Percentiles rank a stretch among this genome's conserved stretches.
phyloP scores from a whole-genome alignment of 371 early-diverging fungal species.

The Actinomortierella wolfii region DNA sequence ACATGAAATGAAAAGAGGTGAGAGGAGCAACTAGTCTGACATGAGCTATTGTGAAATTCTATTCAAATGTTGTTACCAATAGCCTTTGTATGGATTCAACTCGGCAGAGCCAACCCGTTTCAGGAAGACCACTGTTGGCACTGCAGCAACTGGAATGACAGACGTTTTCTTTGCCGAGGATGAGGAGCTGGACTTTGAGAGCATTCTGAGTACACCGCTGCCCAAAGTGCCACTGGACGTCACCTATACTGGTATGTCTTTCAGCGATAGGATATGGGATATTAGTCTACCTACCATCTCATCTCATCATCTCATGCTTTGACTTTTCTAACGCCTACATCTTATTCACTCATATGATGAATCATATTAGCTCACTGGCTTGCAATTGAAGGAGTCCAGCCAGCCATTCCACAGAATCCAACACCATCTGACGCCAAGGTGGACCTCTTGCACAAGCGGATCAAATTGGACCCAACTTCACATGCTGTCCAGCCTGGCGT shows the following conservation, averaged over 20 bases:
- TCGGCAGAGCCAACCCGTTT: slow-evolving; percentile 80
- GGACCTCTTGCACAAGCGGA: slow-evolving; percentile 57
- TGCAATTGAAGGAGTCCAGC: slow-evolving; percentile 99
- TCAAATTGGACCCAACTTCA: slow-evolving; percentile 49
- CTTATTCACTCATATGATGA: too few species aligned
- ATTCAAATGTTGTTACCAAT: not conserved
- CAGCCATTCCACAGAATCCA: slow-evolving; percentile 98
- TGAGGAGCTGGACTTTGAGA: slow-evolving; percentile 96
- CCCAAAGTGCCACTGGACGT: slow-evolving; percentile 95
- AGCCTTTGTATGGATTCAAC: slow-evolving; percentile 97
- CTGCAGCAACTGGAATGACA: slow-evolving; percentile 51
- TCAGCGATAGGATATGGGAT: not conserved
- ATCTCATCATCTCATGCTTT: not conserved
- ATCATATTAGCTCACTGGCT: slow-evolving; percentile 99
- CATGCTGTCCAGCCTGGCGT: slow-evolving; percentile 41
- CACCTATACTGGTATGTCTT: slow-evolving; percentile 69
- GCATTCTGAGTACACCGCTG: slow-evolving; percentile 86
- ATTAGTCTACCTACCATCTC: not conserved
- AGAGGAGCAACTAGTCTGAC: too few species aligned
- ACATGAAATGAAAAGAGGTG: not conserved
- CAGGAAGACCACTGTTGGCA: slow-evolving; percentile 58
- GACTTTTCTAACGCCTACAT: not conserved
- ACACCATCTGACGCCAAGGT: slow-evolving; percentile 72
- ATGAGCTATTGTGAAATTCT: too few species aligned
- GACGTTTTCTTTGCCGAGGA: slow-evolving; percentile 96